Conservation (phyloP, 805 yeast genomes). For the Wickerhamiella spandovensis region DNA sequence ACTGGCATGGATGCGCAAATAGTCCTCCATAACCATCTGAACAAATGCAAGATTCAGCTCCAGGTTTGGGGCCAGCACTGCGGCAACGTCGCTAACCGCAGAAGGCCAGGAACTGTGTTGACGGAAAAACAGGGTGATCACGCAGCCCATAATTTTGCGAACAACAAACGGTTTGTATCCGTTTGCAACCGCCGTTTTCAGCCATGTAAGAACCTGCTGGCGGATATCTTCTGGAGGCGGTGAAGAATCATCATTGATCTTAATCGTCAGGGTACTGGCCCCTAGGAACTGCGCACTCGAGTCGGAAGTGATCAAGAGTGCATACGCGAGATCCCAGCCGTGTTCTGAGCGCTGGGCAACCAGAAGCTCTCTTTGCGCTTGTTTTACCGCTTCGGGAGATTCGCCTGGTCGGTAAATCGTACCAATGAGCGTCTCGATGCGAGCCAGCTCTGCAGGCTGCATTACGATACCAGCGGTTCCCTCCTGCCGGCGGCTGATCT, state of each 20-base stretch:
- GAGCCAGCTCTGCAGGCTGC: slow-evolving; percentile 3
- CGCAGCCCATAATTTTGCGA: slow-evolving; percentile 43
- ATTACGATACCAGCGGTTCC: background rate
- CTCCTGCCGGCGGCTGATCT: background rate
- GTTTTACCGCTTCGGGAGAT: slow-evolving; percentile 7
- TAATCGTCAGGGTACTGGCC: slow-evolving; percentile 62
- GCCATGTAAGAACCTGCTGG: slow-evolving; percentile 15
- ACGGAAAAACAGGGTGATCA: slow-evolving; percentile 36
- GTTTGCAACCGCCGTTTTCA: slow-evolving; percentile 6
- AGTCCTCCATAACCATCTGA: slow-evolving; percentile 20
- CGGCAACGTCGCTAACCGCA: slow-evolving; percentile 19
- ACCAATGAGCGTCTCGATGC: slow-evolving; percentile 9
- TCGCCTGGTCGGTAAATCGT: slow-evolving; percentile 11
- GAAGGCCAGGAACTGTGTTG: slow-evolving; percentile 28
- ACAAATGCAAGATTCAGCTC: slow-evolving; percentile 16
- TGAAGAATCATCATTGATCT: slow-evolving; percentile 9
- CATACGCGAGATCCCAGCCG: slow-evolving; percentile 47
- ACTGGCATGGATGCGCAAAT: slow-evolving; percentile 7
- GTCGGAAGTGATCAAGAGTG: slow-evolving; percentile 29
- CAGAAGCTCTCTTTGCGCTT: slow-evolving; percentile 43
- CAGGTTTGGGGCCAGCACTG: slow-evolving; percentile 7
- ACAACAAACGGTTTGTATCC: slow-evolving; percentile 30
- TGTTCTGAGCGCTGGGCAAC: slow-evolving; percentile 39
- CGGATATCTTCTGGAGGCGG: slow-evolving; percentile 3
- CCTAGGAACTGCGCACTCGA: slow-evolving; percentile 51